A percentile compares a stretch with the other conserved stretches of the same genome.
Evolutionary conservation across 306 rosid genomes (phyloP).

Genomic region (Myrica gale): DNA sequence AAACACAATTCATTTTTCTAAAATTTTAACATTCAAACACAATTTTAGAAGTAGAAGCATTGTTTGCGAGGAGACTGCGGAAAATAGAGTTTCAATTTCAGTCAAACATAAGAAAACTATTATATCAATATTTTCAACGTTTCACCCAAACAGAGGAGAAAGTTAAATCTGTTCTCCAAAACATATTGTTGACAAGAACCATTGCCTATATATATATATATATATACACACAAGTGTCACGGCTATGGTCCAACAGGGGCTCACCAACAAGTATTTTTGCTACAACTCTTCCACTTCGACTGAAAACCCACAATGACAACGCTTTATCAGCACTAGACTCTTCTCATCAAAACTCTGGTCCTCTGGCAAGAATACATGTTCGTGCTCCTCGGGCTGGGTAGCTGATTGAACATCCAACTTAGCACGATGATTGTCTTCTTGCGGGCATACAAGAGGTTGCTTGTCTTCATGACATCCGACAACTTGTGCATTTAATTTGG

Average conservation of each 20-base stretch:
- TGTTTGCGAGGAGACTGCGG: too few relatives aligned
- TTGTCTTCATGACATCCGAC: conserved; percentile 31
- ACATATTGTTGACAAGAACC: too few relatives aligned
- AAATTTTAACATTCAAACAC: too few relatives aligned
- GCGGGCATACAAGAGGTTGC: conserved; percentile 28
- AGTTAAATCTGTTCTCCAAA: too few relatives aligned
- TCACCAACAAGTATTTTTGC: background rate
- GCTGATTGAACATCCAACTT: conserved; percentile 26
- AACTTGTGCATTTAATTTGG: conserved; percentile 28
- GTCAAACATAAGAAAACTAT: too few relatives aligned
- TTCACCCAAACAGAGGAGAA: too few relatives aligned
- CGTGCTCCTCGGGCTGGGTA: conserved; percentile 41
- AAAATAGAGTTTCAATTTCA: too few relatives aligned
- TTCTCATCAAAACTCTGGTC: conserved; percentile 55
- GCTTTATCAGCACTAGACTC: conserved; percentile 55
- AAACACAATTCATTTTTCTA: too few relatives aligned
- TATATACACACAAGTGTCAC: background rate
- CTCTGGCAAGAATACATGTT: conserved; percentile 77
- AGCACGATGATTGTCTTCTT: conserved; percentile 19
- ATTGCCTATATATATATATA: background rate
- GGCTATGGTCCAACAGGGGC: background rate
- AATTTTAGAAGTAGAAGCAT: too few relatives aligned
- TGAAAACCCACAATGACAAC: conserved; percentile 80
- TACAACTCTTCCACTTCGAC: conserved; percentile 82
- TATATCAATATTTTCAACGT: too few relatives aligned